Evolutionary conservation across 2,329 filamentous ascomycete genomes (phyloP), one percentile per base, ranked within the genome.

Genomic region (Exophiala sp.): DNA sequence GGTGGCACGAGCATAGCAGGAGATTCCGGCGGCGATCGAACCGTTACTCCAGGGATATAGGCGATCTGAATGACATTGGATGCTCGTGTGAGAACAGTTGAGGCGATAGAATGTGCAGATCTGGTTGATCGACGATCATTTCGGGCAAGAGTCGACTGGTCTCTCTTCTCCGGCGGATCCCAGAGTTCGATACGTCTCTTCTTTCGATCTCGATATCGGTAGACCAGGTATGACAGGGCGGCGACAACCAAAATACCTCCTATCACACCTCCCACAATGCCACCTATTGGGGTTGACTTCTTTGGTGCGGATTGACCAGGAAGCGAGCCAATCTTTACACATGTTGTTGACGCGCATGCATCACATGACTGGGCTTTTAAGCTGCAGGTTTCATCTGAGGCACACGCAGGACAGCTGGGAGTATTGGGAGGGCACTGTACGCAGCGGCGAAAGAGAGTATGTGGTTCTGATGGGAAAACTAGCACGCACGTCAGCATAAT

Each of bases 61-160:
- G 94, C 94, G 72, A 99, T 99, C 74, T 97, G 94, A 65, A 99
- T 99, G 69, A 99, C 92, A 76, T 99, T 99, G 66, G 94, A 97
- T 45, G 94, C 94, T 58, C 94, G 86, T 14, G 94, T 97, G 57
- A 96, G 82, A 55, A 97, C 91, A 21, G 92, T 97, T 8, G 91
- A 96, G 12, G 94, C 94, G 68, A 99, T 90, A 10, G 92, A 97
- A 65, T 87, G 82, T 50, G 59, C 86, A n/a, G 89, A 89, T 68
- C 94, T 85, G 41, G 89, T 88, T 9, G 91, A 94, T 51, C 87
- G 82, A 63, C 91, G 80, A 61, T 85, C 79, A 63, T 83, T 80
- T 2, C 79, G 71, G 62, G 76, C 73, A 62, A 77, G 77, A 52
- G 70, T 77, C 67, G 78, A 80, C 67, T 84, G 82, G 62, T 87